Conservation (phyloP, 495 filamentous ascomycete species). For the Podospora sp. region DNA sequence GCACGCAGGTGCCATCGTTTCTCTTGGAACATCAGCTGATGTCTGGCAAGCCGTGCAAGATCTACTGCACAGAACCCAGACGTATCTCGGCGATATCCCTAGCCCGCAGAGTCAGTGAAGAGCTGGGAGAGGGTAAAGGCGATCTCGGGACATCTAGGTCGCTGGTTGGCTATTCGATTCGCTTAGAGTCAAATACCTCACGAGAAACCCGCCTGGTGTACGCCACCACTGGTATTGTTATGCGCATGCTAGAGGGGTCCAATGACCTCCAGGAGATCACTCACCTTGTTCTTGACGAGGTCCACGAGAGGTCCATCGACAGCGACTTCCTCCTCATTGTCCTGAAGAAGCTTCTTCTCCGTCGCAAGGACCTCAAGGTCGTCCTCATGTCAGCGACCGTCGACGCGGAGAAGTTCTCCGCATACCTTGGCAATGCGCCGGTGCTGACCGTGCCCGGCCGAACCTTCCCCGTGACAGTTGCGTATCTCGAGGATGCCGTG, state of each 20-base stretch:
- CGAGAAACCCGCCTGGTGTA: constrained; percentile 81
- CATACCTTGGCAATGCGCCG: constrained; percentile 81
- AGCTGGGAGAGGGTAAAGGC: constrained; percentile 80
- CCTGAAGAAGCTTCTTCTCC: constrained; percentile 74
- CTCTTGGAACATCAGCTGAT: constrained; percentile 86
- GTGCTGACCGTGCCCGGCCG: constrained; percentile 87
- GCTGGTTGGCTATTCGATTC: constrained; percentile 90
- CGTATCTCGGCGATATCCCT: constrained; percentile 95
- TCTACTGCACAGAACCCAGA: constrained; percentile 95
- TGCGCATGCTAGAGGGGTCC: constrained; percentile 92
- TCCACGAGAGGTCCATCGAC: constrained; percentile 93
- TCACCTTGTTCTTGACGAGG: constrained; percentile 91
- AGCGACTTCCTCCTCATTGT: constrained; percentile 93
- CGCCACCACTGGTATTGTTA: constrained; percentile 86
- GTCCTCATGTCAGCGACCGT: constrained; percentile 97
- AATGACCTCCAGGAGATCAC: constrained; percentile 84
- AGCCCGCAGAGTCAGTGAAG: constrained; percentile 87
- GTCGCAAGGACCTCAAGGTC: constrained; percentile 72
- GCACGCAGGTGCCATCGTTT: constrained; percentile 92
- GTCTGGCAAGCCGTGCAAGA: constrained; percentile 78
- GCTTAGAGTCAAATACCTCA: constrained; percentile 83
- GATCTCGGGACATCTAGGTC: constrained; percentile 82
- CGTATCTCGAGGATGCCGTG: constrained; percentile 89
- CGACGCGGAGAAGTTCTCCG: constrained; percentile 86
- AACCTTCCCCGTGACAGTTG: constrained; percentile 86